Percentiles rank a stretch among this genome's conserved stretches.
phyloP scores from a whole-genome alignment of 441 rosid species.

The Theobroma grandiflorum region DNA sequence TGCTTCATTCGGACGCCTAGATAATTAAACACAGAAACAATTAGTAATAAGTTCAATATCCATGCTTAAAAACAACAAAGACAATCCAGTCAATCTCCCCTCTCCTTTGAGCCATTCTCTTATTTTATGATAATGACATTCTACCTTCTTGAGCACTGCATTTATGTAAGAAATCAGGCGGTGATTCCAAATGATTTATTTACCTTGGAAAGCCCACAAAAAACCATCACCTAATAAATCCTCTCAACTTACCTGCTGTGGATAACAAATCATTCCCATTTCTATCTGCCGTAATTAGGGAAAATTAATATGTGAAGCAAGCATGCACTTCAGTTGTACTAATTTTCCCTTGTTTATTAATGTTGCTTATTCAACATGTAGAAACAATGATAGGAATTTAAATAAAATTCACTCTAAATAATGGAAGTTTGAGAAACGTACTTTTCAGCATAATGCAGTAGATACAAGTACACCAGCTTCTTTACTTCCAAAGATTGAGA shows the following conservation, averaged over 20 bases:
- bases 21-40: constrained; percentile 27
- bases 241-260: not conserved
- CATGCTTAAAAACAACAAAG: not conserved
- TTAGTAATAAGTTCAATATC: not conserved
- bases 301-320: not conserved
- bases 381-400: not conserved
- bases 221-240: not conserved
- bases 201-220: not conserved
- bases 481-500: constrained; percentile 91
- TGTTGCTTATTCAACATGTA: not conserved
- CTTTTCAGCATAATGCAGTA: constrained; percentile 98
- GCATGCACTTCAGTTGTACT: not conserved
- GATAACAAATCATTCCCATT: not conserved
- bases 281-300: not conserved
- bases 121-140: not conserved
- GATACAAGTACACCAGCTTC: constrained; percentile 93
- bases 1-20: constrained; percentile 97
- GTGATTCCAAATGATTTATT: not conserved
- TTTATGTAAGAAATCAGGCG: not conserved
- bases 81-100: not conserved
- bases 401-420: not conserved
- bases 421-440: constrained; percentile 38
- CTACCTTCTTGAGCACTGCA: not conserved
- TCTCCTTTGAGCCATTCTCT: not conserved
- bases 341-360: not conserved